phyloP scores from a whole-genome alignment of 176 grass and related monocot genomes.

The Pontederia paniculata region DNA sequence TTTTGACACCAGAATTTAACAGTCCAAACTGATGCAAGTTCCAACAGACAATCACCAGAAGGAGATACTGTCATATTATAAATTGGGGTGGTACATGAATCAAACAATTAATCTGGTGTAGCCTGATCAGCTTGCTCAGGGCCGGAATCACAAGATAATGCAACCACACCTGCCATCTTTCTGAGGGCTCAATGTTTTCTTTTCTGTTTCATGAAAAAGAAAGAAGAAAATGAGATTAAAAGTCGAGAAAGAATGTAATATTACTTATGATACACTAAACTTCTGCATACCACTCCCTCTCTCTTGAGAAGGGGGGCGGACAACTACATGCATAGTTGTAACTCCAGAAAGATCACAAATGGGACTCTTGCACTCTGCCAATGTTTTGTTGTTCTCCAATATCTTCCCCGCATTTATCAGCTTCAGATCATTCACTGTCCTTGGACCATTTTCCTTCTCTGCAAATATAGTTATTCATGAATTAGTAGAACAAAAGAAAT shows the following conservation, averaged over 20 bases:
- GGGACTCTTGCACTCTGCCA: constrained; percentile 48
- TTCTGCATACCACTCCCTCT: constrained; percentile 32
- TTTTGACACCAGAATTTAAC: too few species aligned
- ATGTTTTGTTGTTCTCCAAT: constrained; percentile 55
- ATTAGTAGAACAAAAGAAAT: too few species aligned
- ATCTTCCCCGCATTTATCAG: constrained; percentile 68
- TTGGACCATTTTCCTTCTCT: constrained; percentile 54
- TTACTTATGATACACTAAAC: not conserved
- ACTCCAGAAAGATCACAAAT: constrained; percentile 49
- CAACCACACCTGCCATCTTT: constrained; percentile 46
- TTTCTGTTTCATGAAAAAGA: constrained; percentile 25
- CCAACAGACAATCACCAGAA: too few species aligned
- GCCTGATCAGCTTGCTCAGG: constrained; percentile 21
- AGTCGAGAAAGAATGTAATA: not conserved
- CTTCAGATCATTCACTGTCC: constrained; percentile 47
- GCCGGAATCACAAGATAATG: constrained; percentile 42
- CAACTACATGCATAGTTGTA: constrained; percentile 56
- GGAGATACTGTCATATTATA: too few species aligned
- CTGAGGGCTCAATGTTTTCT: constrained; percentile 28
- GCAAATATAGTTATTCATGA: not conserved
- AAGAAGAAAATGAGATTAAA: constrained; percentile 1
- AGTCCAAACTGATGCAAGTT: too few species aligned
- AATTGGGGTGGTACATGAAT: too few species aligned
- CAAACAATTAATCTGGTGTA: too few species aligned
- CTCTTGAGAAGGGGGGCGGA: constrained; percentile 29